A percentile compares a stretch with the other conserved stretches of the same genome.
Conservation (phyloP, 2,329 filamentous ascomycete species). For the Penicillium frequentans region DNA sequence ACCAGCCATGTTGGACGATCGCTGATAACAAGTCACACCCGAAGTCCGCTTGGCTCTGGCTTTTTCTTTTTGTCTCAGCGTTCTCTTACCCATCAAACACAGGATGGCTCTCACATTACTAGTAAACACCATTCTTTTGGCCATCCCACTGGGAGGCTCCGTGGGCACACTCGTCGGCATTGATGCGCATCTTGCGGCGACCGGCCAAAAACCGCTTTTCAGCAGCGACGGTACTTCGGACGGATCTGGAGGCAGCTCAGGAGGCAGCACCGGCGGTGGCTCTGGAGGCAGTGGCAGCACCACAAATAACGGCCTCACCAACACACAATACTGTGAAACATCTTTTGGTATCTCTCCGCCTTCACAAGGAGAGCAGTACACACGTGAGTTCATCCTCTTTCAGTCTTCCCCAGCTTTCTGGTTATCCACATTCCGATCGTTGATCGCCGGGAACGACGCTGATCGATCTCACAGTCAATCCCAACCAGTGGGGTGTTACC, state of each 20-base stretch:
- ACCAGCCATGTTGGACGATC: neutral
- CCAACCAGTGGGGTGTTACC: conserved; percentile 56
- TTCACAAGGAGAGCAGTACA: conserved; percentile 48
- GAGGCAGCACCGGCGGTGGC: conserved; percentile 17
- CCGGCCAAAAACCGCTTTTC: conserved; percentile 50
- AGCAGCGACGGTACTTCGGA: conserved; percentile 25
- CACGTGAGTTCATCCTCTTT: conserved; percentile 40
- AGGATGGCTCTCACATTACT: conserved; percentile 34
- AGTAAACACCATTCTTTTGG: conserved; percentile 53
- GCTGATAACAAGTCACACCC: neutral
- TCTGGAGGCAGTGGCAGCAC: conserved; percentile 3
- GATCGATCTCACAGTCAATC: conserved; percentile 47
- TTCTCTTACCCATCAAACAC: neutral
- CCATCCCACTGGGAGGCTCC: conserved; percentile 52
- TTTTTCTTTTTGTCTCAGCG: neutral
- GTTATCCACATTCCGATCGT: neutral
- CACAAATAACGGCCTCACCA: conserved; percentile 38
- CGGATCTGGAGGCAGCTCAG: conserved; percentile 13
- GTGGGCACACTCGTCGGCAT: conserved; percentile 53
- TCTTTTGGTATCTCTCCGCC: conserved; percentile 49
- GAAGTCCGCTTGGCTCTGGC: neutral
- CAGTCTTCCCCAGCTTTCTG: neutral
- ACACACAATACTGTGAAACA: conserved; percentile 43
- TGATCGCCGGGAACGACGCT: neutral
- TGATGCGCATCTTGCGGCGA: conserved; percentile 45